Conservation (phyloP, 83 land plant species). For the Picea mariana region DNA sequence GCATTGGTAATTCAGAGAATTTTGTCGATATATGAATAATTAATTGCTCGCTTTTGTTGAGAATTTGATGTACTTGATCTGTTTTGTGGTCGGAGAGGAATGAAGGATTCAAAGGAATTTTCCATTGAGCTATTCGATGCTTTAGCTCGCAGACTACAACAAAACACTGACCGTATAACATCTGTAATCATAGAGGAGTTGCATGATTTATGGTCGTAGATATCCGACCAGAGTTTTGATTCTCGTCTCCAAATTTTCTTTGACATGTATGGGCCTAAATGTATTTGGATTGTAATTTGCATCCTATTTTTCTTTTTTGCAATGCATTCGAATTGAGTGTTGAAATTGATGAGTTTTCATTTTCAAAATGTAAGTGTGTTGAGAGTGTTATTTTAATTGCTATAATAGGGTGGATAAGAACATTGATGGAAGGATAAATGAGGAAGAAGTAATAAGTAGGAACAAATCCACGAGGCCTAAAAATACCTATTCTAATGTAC, state of each 20-base stretch:
- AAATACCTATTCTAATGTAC: too few relatives aligned
- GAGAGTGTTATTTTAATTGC: too few relatives aligned
- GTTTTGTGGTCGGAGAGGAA: conserved; percentile 35
- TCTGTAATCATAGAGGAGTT: conserved; percentile 25
- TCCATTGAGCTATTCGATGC: conserved; percentile 60
- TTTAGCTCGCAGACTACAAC: conserved; percentile 58
- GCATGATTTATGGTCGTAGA: too few relatives aligned
- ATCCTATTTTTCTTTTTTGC: background rate
- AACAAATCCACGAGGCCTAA: too few relatives aligned
- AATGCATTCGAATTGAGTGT: too few relatives aligned
- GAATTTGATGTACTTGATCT: background rate
- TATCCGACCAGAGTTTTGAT: too few relatives aligned
- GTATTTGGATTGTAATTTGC: background rate
- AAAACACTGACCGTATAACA: conserved; percentile 40
- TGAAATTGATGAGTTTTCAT: too few relatives aligned
- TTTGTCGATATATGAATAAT: background rate
- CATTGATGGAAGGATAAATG: conserved; percentile 86
- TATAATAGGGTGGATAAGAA: conserved; percentile 90
- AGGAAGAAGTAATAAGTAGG: too few relatives aligned
- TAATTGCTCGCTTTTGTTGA: background rate
- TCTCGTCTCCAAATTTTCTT: conserved; percentile 88
- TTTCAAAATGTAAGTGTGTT: too few relatives aligned
- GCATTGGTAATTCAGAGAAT: conserved; percentile 63
- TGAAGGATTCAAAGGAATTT: too few relatives aligned
- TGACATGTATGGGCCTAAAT: conserved; percentile 61